Conservation (phyloP, 1,284 basidiomycete species). For the Trichosporon sp. region DNA sequence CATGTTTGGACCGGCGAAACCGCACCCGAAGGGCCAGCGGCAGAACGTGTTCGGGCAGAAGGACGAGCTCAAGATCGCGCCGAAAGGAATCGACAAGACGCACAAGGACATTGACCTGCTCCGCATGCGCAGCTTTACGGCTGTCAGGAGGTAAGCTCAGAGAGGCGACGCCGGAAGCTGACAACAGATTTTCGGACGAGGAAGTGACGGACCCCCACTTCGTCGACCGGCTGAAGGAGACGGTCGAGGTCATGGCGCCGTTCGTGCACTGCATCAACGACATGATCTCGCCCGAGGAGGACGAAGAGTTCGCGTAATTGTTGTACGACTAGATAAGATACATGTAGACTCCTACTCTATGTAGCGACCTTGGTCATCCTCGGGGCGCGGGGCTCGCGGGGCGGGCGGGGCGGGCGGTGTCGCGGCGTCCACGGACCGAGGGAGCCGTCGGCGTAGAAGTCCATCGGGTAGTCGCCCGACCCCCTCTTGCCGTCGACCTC, state of each 20-base stretch:
- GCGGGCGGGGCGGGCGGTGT: conserved; percentile 35
- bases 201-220: conserved; percentile 72
- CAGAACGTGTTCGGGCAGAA: conserved; percentile 77
- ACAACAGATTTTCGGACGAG: conserved; percentile 69
- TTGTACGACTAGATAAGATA: conserved; percentile 10
- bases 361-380: neutral
- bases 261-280: conserved; percentile 73
- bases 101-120: conserved; percentile 83
- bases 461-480: conserved; percentile 78
- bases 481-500: conserved; percentile 50
- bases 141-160: conserved; percentile 65
- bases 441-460: conserved; percentile 74
- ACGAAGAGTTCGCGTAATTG: neutral
- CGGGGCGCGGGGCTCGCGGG: conserved; percentile 2
- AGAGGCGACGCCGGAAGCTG: conserved; percentile 2
- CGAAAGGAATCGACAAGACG: conserved; percentile 80
- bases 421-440: conserved; percentile 57
- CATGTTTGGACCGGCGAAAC: conserved; percentile 70
- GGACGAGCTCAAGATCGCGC: conserved; percentile 80
- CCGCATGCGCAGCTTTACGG: conserved; percentile 77
- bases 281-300: conserved; percentile 13
- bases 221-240: conserved; percentile 64
- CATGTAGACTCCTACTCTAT: conserved; percentile 1
- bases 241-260: conserved; percentile 66
- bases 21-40: conserved; percentile 65